Conservation (phyloP, 2,329 filamentous ascomycete genomes). For the Neoarthrinium moseri region DNA sequence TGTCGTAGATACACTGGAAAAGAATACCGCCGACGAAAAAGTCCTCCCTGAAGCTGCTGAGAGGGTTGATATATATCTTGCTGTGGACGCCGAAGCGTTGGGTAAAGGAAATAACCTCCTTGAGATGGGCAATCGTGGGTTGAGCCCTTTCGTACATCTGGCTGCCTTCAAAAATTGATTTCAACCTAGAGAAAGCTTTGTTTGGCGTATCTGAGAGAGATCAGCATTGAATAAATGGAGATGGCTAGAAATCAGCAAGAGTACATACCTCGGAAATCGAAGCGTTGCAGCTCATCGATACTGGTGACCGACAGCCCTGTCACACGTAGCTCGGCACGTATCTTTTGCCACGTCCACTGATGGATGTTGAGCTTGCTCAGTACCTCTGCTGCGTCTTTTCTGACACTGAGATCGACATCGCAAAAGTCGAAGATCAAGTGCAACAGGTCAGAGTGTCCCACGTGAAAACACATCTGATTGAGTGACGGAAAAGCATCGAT, state of each 20-base stretch:
- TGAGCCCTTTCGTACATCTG: constrained; percentile 74
- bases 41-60: constrained; percentile 86
- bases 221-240: neutral
- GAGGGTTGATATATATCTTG: constrained; percentile 80
- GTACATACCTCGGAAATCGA: constrained; percentile 77
- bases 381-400: constrained; percentile 74
- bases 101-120: constrained; percentile 73
- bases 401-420: constrained; percentile 67
- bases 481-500: constrained; percentile 77
- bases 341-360: constrained; percentile 78
- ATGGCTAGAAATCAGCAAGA: neutral
- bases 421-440: constrained; percentile 90
- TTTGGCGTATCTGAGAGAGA: constrained; percentile 46
- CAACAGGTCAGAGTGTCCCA: constrained; percentile 86
- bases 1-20: constrained; percentile 89
- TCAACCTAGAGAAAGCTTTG: constrained; percentile 57
- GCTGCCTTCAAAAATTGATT: constrained; percentile 59
- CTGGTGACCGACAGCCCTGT: constrained; percentile 86
- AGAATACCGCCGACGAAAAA: constrained; percentile 85
- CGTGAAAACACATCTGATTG: constrained; percentile 78
- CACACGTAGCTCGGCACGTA: constrained; percentile 74
- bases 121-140: constrained; percentile 75
- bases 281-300: constrained; percentile 83
- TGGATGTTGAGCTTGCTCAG: constrained; percentile 85
- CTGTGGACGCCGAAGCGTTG: constrained; percentile 72